Conservation (phyloP, 2,329 filamentous ascomycete genomes). For the Penicillium sumatraense region DNA sequence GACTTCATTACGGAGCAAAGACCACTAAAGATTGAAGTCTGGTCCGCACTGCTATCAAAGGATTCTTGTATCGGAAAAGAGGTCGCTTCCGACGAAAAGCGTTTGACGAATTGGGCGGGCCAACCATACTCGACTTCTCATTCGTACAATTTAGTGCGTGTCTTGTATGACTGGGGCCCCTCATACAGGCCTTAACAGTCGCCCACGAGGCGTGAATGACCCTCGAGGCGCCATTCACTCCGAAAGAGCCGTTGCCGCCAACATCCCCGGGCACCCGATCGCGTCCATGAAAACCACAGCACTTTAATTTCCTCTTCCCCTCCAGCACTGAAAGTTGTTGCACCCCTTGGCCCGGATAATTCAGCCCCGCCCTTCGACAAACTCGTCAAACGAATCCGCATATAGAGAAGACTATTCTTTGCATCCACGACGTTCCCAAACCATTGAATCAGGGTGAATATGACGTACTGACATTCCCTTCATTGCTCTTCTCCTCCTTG, state of each 20-base stretch:
- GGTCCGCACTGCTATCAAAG: conserved; percentile 3
- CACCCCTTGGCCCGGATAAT: conserved; percentile 17
- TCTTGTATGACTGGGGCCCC: conserved; percentile 28
- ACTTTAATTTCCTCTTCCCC: conserved; percentile 23
- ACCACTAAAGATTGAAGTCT: conserved; percentile 5
- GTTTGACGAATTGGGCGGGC: conserved; percentile 13
- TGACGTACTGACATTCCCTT: conserved; percentile 33
- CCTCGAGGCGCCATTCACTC: conserved; percentile 29
- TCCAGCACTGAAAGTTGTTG: conserved; percentile 16
- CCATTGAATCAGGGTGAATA: conserved; percentile 21
- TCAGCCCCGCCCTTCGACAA: conserved; percentile 21
- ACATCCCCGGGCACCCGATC: conserved; percentile 28
- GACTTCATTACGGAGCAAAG: conserved; percentile 8
- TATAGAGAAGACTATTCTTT: conserved; percentile 10
- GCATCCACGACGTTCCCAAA: conserved; percentile 13
- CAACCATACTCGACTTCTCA: conserved; percentile 19
- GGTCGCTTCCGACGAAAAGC: not conserved
- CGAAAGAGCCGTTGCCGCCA: conserved; percentile 26
- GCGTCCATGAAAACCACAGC: conserved; percentile 28
- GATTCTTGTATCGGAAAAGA: conserved; percentile 8
- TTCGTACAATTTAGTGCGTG: conserved; percentile 35
- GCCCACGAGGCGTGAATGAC: conserved; percentile 27
- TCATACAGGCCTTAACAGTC: conserved; percentile 32
- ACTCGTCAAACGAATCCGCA: conserved; percentile 9
- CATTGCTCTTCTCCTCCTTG: conserved; percentile 6